phyloP scores from a whole-genome alignment of 1,284 basidiomycete species.

The Mycosarcoma maydis region DNA sequence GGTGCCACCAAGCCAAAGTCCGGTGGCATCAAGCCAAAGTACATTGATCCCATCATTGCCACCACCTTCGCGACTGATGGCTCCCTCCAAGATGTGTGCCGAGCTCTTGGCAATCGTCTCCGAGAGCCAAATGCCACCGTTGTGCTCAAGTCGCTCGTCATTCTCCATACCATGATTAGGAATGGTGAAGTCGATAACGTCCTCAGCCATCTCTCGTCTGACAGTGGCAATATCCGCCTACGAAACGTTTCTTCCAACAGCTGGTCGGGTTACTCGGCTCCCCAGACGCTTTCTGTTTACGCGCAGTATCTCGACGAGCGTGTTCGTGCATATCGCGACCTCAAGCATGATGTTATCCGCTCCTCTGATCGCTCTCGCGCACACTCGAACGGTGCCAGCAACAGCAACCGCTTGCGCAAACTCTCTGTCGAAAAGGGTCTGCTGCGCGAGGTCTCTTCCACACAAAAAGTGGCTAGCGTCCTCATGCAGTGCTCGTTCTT shows the following conservation, averaged over 20 bases:
- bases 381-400: constrained; percentile 67
- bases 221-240: constrained; percentile 77
- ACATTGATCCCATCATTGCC: constrained; percentile 80
- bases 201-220: constrained; percentile 77
- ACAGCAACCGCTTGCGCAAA: constrained; percentile 76
- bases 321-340: constrained; percentile 86
- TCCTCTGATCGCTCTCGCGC: constrained; percentile 80
- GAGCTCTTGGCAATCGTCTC: constrained; percentile 82
- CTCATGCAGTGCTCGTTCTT: constrained; percentile 94
- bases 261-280: constrained; percentile 69
- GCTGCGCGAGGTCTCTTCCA: constrained; percentile 86
- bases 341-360: constrained; percentile 91
- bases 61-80: constrained; percentile 93
- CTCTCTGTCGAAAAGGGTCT: constrained; percentile 97
- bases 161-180: constrained; percentile 93
- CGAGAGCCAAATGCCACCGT: constrained; percentile 90
- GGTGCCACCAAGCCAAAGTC: constrained; percentile 66
- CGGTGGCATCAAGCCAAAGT: constrained; percentile 63
- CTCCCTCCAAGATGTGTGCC: constrained; percentile 88
- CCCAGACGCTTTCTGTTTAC: constrained; percentile 86
- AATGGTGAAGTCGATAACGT: constrained; percentile 92
- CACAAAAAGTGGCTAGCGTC: constrained; percentile 87
- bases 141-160: constrained; percentile 95
- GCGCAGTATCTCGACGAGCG: constrained; percentile 88
- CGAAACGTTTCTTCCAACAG: constrained; percentile 72